phyloP scores from a whole-genome alignment of 2,329 filamentous ascomycete species.

The Hirsutella rhossiliensis region DNA sequence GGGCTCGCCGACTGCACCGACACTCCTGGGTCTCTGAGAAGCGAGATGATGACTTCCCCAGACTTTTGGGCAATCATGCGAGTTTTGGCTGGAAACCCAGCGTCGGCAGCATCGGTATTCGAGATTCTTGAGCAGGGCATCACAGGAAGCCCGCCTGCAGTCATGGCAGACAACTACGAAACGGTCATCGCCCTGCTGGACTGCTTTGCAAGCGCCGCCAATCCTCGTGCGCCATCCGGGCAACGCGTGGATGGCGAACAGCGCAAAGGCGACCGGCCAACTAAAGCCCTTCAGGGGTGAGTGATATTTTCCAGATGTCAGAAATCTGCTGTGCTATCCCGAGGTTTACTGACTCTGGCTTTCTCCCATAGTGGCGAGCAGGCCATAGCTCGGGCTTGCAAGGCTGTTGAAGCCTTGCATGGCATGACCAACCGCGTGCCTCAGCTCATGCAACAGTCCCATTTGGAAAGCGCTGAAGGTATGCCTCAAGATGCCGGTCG shows the following conservation, averaged over 20 bases:
- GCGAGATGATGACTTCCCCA: slow-evolving; percentile 89
- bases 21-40: slow-evolving; percentile 64
- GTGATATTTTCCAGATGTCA: not conserved
- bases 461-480: slow-evolving; percentile 79
- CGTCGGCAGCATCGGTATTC: slow-evolving; percentile 70
- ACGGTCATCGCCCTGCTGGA: slow-evolving; percentile 74
- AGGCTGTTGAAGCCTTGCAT: slow-evolving; percentile 72
- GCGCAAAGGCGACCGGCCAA: slow-evolving; percentile 17
- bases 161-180: slow-evolving; percentile 94
- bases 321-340: not conserved
- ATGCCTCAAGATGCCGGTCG: slow-evolving; percentile 10
- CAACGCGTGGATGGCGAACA: slow-evolving; percentile 48
- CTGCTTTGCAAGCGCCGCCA: slow-evolving; percentile 77
- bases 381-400: slow-evolving; percentile 63
- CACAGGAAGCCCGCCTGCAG: slow-evolving; percentile 61
- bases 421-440: slow-evolving; percentile 73
- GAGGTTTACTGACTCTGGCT: not conserved
- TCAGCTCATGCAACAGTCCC: slow-evolving; percentile 80
- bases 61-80: slow-evolving; percentile 94
- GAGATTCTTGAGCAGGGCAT: slow-evolving; percentile 73
- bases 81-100: slow-evolving; percentile 54
- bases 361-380: slow-evolving; percentile 22
- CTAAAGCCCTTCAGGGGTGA: slow-evolving; percentile 15
- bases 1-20: slow-evolving; percentile 73
- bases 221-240: slow-evolving; percentile 57